These are phyloP conservation scores for Endoconidiophora laricicola DNA, from an alignment of 2,329 filamentous ascomycete species.

Conservation along the genomic window DNA sequence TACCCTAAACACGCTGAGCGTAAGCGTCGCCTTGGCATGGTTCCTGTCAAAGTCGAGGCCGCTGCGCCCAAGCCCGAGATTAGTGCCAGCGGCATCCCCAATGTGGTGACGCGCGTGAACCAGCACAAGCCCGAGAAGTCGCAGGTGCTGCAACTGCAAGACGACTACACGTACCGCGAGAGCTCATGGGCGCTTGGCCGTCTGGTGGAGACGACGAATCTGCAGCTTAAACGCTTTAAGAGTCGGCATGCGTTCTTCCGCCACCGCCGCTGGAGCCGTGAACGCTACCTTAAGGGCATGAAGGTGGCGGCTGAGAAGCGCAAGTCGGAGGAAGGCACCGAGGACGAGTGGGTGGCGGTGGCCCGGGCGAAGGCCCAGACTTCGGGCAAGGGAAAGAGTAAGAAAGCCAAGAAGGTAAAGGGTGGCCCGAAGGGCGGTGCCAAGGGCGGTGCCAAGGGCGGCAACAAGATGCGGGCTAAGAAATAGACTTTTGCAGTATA, in stretches of 20 bases:
- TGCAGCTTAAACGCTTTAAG: slow-evolving; percentile 31
- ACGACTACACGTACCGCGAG: slow-evolving; percentile 43
- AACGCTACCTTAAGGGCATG: slow-evolving; percentile 27
- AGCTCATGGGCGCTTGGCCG: slow-evolving; percentile 42
- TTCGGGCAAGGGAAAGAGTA: slow-evolving; percentile 20
- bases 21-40: slow-evolving; percentile 60
- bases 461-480: slow-evolving; percentile 19
- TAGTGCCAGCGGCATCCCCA: slow-evolving; percentile 32
- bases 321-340: slow-evolving; percentile 16
- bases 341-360: slow-evolving; percentile 17
- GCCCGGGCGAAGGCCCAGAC: slow-evolving; percentile 17
- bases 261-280: slow-evolving; percentile 26
- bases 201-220: slow-evolving; percentile 33
- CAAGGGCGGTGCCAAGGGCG: slow-evolving; percentile 21
- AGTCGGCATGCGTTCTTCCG: slow-evolving; percentile 34
- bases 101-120: slow-evolving; percentile 27
- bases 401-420: slow-evolving; percentile 21
- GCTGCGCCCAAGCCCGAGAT: slow-evolving; percentile 23
- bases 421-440: slow-evolving; percentile 19
- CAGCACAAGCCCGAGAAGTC: slow-evolving; percentile 25
- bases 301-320: slow-evolving; percentile 22
- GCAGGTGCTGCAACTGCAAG: slow-evolving; percentile 32
- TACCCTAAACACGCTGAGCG: slow-evolving; percentile 57
- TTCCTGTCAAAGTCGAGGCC: slow-evolving; percentile 26
- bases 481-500: slow-evolving; percentile 2